These are phyloP conservation scores for Nakazawaea holstii DNA, from an alignment of 805 yeast species.

Conservation along the genomic window DNA sequence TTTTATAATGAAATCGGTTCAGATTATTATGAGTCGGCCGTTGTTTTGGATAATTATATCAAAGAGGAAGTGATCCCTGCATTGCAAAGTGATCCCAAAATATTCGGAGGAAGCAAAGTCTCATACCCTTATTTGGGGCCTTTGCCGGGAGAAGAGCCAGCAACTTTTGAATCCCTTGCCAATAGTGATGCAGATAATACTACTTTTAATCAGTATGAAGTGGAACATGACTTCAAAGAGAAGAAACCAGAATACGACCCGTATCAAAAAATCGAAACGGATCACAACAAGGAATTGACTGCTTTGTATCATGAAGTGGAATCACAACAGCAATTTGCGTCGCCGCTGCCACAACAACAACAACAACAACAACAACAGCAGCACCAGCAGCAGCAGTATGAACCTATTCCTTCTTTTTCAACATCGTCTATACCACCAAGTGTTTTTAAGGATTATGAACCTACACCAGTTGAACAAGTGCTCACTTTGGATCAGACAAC, in stretches of 20 bases:
- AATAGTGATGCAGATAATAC: neutral
- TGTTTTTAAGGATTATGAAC: conserved; percentile 5
- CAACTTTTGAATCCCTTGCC: neutral
- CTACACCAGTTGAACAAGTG: conserved; percentile 8
- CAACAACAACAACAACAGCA: conserved; percentile 4
- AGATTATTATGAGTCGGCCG: conserved; percentile 63
- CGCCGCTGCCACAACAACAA: conserved; percentile 2
- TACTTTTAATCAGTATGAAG: neutral
- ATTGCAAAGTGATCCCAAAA: conserved; percentile 35
- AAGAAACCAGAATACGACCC: neutral
- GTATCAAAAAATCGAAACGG: neutral
- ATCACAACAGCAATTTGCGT: neutral
- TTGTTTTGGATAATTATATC: conserved; percentile 48
- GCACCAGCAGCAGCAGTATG: conserved; percentile 4
- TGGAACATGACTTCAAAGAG: neutral
- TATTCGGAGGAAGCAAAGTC: conserved; percentile 31
- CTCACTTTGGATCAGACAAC: conserved; percentile 17
- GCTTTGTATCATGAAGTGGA: neutral
- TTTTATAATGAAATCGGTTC: conserved; percentile 72
- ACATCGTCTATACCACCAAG: conserved; percentile 3
- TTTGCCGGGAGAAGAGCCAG: conserved; percentile 38
- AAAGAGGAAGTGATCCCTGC: conserved; percentile 41
- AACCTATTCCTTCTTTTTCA: conserved; percentile 4
- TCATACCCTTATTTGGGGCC: conserved; percentile 66
- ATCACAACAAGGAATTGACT: neutral